Evolutionary conservation across 1,139 yeast genomes (phyloP).

Genomic region (Ogataea hybrid): DNA sequence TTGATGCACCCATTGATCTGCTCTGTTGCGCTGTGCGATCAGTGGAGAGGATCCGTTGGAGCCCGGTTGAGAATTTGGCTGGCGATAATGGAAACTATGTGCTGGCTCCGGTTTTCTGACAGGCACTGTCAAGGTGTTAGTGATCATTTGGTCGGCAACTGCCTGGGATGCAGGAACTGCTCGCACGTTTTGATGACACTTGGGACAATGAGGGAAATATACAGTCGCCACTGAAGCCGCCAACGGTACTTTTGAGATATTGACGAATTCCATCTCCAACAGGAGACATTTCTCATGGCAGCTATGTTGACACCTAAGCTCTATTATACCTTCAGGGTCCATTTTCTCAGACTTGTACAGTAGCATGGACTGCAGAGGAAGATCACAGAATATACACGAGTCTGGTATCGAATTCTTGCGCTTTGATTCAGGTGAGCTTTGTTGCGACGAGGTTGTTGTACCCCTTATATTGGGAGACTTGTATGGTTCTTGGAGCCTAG

Average conservation of each 20-base stretch:
- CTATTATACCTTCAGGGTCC: constrained; percentile 32
- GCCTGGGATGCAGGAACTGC: constrained; percentile 33
- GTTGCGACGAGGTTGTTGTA: constrained; percentile 1
- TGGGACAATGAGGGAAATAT: constrained; percentile 32
- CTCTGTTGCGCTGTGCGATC: background rate
- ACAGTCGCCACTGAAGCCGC: constrained; percentile 11
- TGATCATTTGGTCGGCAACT: constrained; percentile 26
- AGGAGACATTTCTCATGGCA: constrained; percentile 38
- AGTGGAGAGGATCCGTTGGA: constrained; percentile 11
- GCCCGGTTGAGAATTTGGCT: constrained; percentile 4
- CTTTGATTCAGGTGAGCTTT: constrained; percentile 3
- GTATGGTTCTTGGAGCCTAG: background rate
- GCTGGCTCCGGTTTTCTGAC: constrained; percentile 8
- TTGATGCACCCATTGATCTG: constrained; percentile 1
- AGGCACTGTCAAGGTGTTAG: constrained; percentile 20
- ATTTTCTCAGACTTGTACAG: constrained; percentile 12
- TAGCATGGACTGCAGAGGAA: constrained; percentile 29
- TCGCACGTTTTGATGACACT: constrained; percentile 23
- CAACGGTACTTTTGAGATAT: constrained; percentile 7
- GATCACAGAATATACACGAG: constrained; percentile 35
- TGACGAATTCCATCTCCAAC: constrained; percentile 29
- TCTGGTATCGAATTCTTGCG: constrained; percentile 5
- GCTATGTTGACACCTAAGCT: constrained; percentile 33
- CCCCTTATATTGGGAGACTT: background rate
- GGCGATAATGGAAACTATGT: constrained; percentile 2